Conservation (phyloP, 2,329 filamentous ascomycete genomes). For the Aspergillus nomiae region DNA sequence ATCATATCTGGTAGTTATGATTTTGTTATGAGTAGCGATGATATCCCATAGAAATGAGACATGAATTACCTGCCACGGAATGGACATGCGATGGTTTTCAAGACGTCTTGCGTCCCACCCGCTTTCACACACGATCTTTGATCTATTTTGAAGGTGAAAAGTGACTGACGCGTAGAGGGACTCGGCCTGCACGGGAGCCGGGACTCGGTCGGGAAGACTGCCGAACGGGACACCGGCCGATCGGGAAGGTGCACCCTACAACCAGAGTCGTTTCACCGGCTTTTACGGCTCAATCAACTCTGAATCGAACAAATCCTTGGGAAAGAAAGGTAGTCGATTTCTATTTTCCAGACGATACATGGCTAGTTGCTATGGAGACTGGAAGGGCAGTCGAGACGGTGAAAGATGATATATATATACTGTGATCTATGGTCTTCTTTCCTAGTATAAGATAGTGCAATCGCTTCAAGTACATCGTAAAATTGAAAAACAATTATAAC, state of each 20-base stretch:
- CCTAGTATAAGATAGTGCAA: not conserved
- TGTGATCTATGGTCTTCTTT: not conserved
- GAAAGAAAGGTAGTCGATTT: fast-evolving
- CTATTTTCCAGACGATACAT: not conserved
- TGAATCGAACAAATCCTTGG: too few species aligned
- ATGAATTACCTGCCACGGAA: not conserved
- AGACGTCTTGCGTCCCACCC: too few species aligned
- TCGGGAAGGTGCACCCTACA: not conserved
- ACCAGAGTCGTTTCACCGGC: too few species aligned
- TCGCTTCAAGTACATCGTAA: not conserved
- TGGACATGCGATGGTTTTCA: not conserved
- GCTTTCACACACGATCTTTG: too few species aligned
- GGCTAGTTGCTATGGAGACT: not conserved
- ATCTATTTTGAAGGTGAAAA: too few species aligned
- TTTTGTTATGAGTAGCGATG: not conserved
- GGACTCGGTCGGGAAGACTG: not conserved
- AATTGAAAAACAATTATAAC: not conserved
- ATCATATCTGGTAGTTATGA: slow-evolving; percentile 44
- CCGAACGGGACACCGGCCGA: not conserved
- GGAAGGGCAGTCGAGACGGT: not conserved
- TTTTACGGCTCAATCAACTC: too few species aligned
- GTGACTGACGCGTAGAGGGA: too few species aligned
- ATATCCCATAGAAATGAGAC: not conserved
- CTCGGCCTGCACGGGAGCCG: not conserved
- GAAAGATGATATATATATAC: not conserved